Evolutionary conservation across 179 eudicot genomes (phyloP), one percentile per base, ranked within the genome.

Genomic region (Beta corolliflora): DNA sequence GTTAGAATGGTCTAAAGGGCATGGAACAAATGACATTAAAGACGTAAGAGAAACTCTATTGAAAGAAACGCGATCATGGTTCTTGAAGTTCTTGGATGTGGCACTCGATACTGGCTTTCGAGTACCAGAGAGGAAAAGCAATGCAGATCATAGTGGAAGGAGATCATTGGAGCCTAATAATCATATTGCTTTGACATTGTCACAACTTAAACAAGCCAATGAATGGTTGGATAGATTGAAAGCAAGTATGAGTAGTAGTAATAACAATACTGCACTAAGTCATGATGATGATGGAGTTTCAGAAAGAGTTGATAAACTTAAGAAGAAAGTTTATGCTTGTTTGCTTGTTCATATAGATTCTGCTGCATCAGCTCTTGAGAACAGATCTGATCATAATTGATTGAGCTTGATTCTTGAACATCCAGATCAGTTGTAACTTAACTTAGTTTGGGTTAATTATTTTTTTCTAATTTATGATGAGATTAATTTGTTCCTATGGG

Each of bases 311-410:
- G 92, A 91, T 73, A 85, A 88, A 76, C 88, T 96, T 77, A 96
- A 96, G 90, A 88, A 87, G 84, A 96, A 94, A 80, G 90, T 94
- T 23, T 94, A 94, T 58, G 79, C 86, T 9, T 95, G 97, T 86
- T 91, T 95, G 90, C 92, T 95, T 64, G 85, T 86, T 78, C 94
- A 96, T 85, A 90, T 94, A 31, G 97, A 91, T 74, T 91, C 97
- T 3, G 96, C 95, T 81, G 98, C 99, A 80, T 87, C 88, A 36
- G 99, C 98, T 81, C 86, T 96, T 5, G 96, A 91, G 86, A 84
- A 76, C 82, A 83, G 85, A 67, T 77, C 88, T 75, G 87, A 85
- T 78, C 80, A 66, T 11, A 75, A 68, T 45, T 81, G 84, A 81
- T 7, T 77, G 45, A 23, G 12, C 13, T 52, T 21, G 25, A 25